phyloP scores from a whole-genome alignment of 2,329 filamentous ascomycete genomes.

The Dichotomopilus funicola region DNA sequence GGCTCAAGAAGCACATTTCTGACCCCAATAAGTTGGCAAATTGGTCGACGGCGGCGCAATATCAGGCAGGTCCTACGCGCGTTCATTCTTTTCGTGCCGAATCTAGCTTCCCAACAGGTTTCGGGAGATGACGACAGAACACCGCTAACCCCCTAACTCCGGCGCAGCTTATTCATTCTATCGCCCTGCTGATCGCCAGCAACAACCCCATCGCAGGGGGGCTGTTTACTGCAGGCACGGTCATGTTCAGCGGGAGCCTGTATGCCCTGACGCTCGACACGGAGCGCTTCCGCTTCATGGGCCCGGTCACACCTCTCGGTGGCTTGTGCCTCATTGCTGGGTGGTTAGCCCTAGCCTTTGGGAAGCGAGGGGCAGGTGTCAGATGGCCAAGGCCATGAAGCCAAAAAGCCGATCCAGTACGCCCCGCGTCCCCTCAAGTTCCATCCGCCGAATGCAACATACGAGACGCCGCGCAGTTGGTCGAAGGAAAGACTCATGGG shows the following conservation, averaged over 20 bases:
- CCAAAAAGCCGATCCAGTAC: too few relatives aligned
- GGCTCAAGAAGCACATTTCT: conserved; percentile 53
- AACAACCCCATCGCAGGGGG: conserved; percentile 49
- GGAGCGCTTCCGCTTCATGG: conserved; percentile 51
- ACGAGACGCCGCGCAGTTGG: too few relatives aligned
- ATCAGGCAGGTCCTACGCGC: conserved; percentile 54
- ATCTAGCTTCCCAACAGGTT: neutral
- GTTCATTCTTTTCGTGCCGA: neutral
- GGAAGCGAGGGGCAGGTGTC: conserved; percentile 17
- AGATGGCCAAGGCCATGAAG: conserved; percentile 14
- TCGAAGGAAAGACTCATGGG: too few relatives aligned
- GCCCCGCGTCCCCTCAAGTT: too few relatives aligned
- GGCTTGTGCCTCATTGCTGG: conserved; percentile 59
- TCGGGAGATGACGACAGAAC: too few relatives aligned
- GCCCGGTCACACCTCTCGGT: conserved; percentile 59
- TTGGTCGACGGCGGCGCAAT: conserved; percentile 61
- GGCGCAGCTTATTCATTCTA: conserved; percentile 54
- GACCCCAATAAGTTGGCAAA: conserved; percentile 54
- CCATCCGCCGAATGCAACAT: too few relatives aligned
- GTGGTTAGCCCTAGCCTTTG: conserved; percentile 43
- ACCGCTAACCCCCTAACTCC: neutral
- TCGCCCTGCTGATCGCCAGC: conserved; percentile 53
- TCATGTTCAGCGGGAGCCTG: conserved; percentile 60
- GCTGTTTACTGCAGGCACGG: conserved; percentile 59
- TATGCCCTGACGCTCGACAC: conserved; percentile 60